Evolutionary conservation across 768 basidiomycete species (phyloP), one percentile per base, ranked within the genome.

Genomic region (Sporobolomyces pararoseus): DNA sequence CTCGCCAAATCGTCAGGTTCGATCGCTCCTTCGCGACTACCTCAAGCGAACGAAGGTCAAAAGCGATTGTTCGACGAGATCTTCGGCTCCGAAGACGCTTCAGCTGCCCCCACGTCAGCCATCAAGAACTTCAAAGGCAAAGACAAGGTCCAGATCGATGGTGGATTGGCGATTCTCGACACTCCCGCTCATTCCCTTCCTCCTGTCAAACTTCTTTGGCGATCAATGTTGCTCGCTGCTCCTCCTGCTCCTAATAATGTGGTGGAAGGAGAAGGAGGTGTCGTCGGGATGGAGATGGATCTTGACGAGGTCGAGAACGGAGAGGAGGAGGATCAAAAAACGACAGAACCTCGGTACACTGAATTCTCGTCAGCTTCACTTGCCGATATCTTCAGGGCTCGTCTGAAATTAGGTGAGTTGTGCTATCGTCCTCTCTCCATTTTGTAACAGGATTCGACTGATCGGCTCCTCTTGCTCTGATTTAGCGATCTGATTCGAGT

Each of bases 31-130:
- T 54, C 65, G n/a, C 61, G 63, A 23, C 66, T 63, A 7, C 66
- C 68, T 37, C 44, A 63, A 54, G 54, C 66, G 1, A 14, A 42
- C 27, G 14, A 35, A 9, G 62, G 63, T 32, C 63, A 53, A 13
- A 53, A 67, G 27, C 51, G 69, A 4, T 55, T 69, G 5, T 71
- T 73, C 13, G 72, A 73, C 66, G 78, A 79, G 35, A 73, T 79
- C 50, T 78, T 74, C 19, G 72, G 72, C 10, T 13, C 37, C 4
- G 58, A 25, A 7, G 72, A 69, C 49, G 21, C 23, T 25, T 35
- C 62, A 0, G 13, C 53, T 4, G 21, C 66, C 31, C 25, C 10
- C 6, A 25, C 17, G 4, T 10, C 31, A 2, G 19, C 27, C 0
- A 19, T 10, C 4, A 49, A 52, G 23, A 27, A 2, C n/a, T 37